Percentiles rank a stretch among this genome's conserved stretches.
phyloP scores from a whole-genome alignment of 345 rosid species.

The Trapa bicornis region DNA sequence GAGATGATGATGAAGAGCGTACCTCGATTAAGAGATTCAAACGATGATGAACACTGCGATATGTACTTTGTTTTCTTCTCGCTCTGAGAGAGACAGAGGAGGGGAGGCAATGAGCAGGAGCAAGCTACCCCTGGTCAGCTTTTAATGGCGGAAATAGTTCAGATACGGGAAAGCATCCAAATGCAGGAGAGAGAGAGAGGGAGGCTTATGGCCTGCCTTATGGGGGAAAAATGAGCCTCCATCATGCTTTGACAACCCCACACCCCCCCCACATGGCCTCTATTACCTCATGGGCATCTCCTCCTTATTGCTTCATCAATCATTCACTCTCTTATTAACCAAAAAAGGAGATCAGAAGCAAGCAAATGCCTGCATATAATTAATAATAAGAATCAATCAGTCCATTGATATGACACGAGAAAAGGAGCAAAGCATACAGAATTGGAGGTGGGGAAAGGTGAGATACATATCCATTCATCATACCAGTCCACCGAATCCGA shows the following conservation, averaged over 20 bases:
- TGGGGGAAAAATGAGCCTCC: neutral
- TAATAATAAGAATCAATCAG: neutral
- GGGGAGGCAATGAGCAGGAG: neutral
- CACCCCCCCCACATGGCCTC: slow-evolving; percentile 1
- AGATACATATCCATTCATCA: neutral
- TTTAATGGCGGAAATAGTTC: neutral
- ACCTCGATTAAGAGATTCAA: neutral
- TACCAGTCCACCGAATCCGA: neutral
- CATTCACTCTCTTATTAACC: neutral
- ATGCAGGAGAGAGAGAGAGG: neutral
- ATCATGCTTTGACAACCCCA: slow-evolving; percentile 1
- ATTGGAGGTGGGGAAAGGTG: neutral
- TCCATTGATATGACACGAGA: neutral
- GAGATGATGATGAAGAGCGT: neutral
- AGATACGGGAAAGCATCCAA: neutral
- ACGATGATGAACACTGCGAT: neutral
- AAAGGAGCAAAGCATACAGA: neutral
- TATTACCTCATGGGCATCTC: neutral
- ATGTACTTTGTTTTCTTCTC: too few relatives aligned
- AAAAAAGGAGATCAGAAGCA: slow-evolving; percentile 1
- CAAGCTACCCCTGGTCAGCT: neutral
- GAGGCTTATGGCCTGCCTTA: neutral
- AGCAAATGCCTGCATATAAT: neutral
- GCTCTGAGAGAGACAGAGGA: neutral
- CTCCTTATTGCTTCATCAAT: neutral